Evolutionary conservation across 1,139 yeast genomes (phyloP).

Genomic region (Hemisphaericaspora xylofermentans): DNA sequence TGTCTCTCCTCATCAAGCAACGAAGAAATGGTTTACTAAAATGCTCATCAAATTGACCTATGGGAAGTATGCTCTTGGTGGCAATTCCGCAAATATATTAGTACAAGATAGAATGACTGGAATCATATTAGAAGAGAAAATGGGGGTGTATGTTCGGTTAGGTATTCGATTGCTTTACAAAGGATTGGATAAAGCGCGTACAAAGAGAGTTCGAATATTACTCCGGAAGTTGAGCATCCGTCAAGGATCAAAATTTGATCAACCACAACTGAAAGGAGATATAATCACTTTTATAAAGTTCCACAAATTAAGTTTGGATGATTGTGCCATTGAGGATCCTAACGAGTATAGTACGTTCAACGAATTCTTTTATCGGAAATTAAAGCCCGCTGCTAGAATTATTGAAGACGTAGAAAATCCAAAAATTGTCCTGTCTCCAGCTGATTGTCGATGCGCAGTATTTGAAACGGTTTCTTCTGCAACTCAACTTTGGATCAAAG

Average conservation of each 20-base stretch:
- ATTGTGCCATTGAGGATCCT: conserved; percentile 55
- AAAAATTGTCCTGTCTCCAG: conserved; percentile 69
- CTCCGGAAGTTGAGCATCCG: conserved; percentile 67
- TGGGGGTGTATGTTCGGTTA: conserved; percentile 82
- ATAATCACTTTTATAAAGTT: conserved; percentile 79
- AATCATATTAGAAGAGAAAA: conserved; percentile 83
- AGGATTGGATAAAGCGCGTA: conserved; percentile 60
- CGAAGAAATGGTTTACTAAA: conserved; percentile 86
- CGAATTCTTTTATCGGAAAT: conserved; percentile 81
- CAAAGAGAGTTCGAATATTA: conserved; percentile 54
- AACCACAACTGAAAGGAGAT: conserved; percentile 60
- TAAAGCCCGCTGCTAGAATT: conserved; percentile 70
- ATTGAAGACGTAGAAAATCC: conserved; percentile 56
- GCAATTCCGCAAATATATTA: conserved; percentile 87
- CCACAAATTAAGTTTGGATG: conserved; percentile 71
- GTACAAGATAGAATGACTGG: conserved; percentile 94
- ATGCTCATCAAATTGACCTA: conserved; percentile 80
- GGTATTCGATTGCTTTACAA: conserved; percentile 85
- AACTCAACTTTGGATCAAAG: conserved; percentile 86
- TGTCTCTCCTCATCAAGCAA: conserved; percentile 79
- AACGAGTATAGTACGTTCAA: conserved; percentile 68
- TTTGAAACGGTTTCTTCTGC: conserved; percentile 65
- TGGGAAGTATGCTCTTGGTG: conserved; percentile 85
- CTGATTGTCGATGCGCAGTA: conserved; percentile 83
- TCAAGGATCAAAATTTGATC: conserved; percentile 84